Conservation (phyloP, 2,329 filamentous ascomycete species). For the Pseudogymnoascus sp. region DNA sequence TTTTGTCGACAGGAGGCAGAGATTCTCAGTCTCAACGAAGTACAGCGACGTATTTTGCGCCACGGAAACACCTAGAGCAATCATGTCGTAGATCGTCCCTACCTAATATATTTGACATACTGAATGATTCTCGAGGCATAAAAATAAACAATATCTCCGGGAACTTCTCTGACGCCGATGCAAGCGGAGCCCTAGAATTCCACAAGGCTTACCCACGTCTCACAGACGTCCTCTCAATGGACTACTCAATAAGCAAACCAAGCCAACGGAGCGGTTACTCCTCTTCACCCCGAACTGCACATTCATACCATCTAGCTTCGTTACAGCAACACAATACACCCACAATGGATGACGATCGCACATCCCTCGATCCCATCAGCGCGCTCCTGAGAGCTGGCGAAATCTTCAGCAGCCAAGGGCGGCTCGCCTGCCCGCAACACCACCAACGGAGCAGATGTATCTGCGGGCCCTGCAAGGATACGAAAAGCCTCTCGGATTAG, state of each 20-base stretch:
- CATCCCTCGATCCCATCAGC: conserved; percentile 48
- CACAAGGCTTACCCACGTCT: not conserved
- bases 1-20: not conserved
- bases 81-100: not conserved
- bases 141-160: too few relatives aligned
- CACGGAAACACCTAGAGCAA: not conserved
- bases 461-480: not conserved
- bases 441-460: not conserved
- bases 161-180: not conserved
- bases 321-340: too few relatives aligned
- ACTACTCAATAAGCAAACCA: not conserved
- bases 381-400: conserved; percentile 53
- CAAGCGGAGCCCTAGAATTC: not conserved
- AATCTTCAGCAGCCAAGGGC: conserved; percentile 35
- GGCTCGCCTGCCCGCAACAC: not conserved
- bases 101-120: too few relatives aligned
- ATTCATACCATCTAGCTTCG: too few relatives aligned
- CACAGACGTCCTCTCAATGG: too few relatives aligned
- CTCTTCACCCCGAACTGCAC: too few relatives aligned
- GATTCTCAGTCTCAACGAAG: not conserved
- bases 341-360: conserved; percentile 23
- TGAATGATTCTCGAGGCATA: too few relatives aligned
- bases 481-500: not conserved
- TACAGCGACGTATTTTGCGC: not conserved
- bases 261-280: not conserved